Evolutionary conservation across 805 yeast species (phyloP), one percentile per base, ranked within the genome.

Genomic region (Candida bentonensis): DNA sequence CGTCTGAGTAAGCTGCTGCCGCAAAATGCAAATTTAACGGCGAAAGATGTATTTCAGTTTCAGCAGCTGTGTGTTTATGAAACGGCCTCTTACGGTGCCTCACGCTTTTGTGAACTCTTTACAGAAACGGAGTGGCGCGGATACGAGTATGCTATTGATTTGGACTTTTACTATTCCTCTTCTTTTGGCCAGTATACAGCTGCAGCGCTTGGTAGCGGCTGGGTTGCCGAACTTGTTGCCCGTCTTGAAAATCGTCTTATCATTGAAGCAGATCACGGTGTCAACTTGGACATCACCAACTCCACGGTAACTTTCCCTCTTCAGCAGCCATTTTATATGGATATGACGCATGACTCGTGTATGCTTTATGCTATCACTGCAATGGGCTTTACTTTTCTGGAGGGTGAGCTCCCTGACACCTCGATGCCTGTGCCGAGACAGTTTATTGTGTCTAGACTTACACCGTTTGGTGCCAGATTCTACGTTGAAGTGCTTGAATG

Each of bases 291-390:
- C 3, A 51, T 62, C 7, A 59, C 58, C 43, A 26, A 46, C 42
- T 42, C 44, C 45, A 49, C 53, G 13, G 54, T 42, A 20, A 53
- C 58, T 9, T 65, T 67, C 55, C 72, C 72, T 20, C 49, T 60
- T 21, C 69, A 65, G 47, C 73, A 59, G 56, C 70, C 72, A 45
- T 65, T 82, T 41, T 79, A 79, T 68, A 67, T 82, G 51, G 80
- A 77, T 51, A 79, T 83, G 65, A 69, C 84, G 15, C 94, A 85
- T 55, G 94, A 85, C 57, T 72, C 80, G 30, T 81, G 79, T 49
- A 60, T 83, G 36, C 66, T 76, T 49, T 65, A 78, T 36, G 77
- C 70, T 52, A 63, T 79, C 52, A 65, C 83, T 23, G 82, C 89
- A 2, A 61, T 82, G 41, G 87, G 85, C 4, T 57, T 82, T 41